A percentile compares a stretch with the other conserved stretches of the same genome.
Evolutionary conservation across 2,329 filamentous ascomycete species (phyloP).

Genomic region (Trichoderma breve): DNA sequence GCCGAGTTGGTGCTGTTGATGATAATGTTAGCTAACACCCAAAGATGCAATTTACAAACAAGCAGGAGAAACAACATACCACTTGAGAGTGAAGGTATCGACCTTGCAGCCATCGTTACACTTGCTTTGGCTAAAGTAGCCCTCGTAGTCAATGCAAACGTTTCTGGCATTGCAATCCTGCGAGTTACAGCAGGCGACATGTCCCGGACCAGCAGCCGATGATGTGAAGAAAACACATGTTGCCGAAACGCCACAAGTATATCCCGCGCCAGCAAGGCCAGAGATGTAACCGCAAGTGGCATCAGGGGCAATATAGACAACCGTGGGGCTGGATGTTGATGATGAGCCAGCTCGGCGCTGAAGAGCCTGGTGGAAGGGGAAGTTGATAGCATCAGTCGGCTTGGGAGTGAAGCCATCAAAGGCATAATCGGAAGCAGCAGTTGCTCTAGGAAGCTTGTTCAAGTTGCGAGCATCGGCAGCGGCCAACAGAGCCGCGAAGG

Average conservation of each 20-base stretch:
- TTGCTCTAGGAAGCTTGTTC: slow-evolving; percentile 34
- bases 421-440: slow-evolving; percentile 33
- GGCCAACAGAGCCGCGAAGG: slow-evolving; percentile 29
- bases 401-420: slow-evolving; percentile 38
- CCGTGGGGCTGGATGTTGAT: slow-evolving; percentile 24
- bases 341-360: slow-evolving; percentile 24
- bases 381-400: slow-evolving; percentile 42
- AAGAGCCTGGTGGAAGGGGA: slow-evolving; percentile 31
- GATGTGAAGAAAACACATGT: slow-evolving; percentile 44
- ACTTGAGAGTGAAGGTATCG: slow-evolving; percentile 46
- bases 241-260: slow-evolving; percentile 37
- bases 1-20: slow-evolving; percentile 35
- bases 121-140: slow-evolving; percentile 34
- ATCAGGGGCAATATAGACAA: slow-evolving; percentile 45
- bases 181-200: slow-evolving; percentile 43
- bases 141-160: slow-evolving; percentile 40
- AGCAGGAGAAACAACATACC: slow-evolving; percentile 33
- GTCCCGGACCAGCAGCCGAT: slow-evolving; percentile 31
- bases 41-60: neutral
- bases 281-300: slow-evolving; percentile 52
- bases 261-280: slow-evolving; percentile 40
- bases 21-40: neutral
- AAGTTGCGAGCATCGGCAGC: slow-evolving; percentile 34
- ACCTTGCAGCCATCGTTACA: slow-evolving; percentile 43
- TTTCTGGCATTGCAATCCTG: slow-evolving; percentile 35